These are phyloP conservation scores for Xylaria cubensis DNA, from an alignment of 495 filamentous ascomycete species.

Conservation along the genomic window DNA sequence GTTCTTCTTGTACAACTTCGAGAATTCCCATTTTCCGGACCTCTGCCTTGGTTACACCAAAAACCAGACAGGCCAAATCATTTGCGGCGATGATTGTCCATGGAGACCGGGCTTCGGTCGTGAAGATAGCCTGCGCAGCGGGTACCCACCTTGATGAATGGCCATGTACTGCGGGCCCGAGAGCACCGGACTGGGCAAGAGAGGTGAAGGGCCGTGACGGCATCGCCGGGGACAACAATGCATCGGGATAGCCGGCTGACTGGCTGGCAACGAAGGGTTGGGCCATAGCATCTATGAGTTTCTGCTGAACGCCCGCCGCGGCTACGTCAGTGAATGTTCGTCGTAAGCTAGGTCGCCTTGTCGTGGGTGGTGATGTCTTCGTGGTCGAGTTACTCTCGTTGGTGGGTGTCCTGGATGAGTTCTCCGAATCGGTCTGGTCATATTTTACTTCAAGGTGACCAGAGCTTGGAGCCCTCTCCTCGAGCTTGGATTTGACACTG, in stretches of 20 bases:
- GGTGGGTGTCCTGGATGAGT: slow-evolving; percentile 61
- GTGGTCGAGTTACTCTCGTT: slow-evolving; percentile 61
- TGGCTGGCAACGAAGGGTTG: slow-evolving; percentile 73
- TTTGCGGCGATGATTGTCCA: slow-evolving; percentile 99
- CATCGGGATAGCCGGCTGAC: slow-evolving; percentile 51
- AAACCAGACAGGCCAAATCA: slow-evolving; percentile 93
- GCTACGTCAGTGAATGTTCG: slow-evolving; percentile 86
- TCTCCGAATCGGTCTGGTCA: slow-evolving; percentile 50
- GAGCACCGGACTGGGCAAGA: slow-evolving; percentile 37
- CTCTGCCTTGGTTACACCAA: slow-evolving; percentile 93
- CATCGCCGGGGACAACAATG: slow-evolving; percentile 46
- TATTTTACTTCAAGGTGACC: slow-evolving; percentile 25
- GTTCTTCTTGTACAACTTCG: slow-evolving; percentile 89
- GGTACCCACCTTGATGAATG: slow-evolving; percentile 91
- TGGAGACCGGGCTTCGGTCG: slow-evolving; percentile 83
- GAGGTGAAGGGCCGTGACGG: slow-evolving; percentile 49
- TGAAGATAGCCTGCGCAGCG: slow-evolving; percentile 94
- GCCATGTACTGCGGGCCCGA: slow-evolving; percentile 67
- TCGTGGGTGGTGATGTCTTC: slow-evolving; percentile 58
- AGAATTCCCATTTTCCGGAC: slow-evolving; percentile 93
- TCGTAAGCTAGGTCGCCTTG: slow-evolving; percentile 76
- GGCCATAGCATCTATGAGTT: slow-evolving; percentile 86
- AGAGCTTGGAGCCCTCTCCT: slow-evolving; percentile 16
- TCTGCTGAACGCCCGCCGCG: slow-evolving; percentile 73
- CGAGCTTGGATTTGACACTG: slow-evolving; percentile 14